Percentiles rank a stretch among this genome's conserved stretches.
phyloP scores from a whole-genome alignment of 192 early-diverging fungal species.

The Haplosporangium gracile region DNA sequence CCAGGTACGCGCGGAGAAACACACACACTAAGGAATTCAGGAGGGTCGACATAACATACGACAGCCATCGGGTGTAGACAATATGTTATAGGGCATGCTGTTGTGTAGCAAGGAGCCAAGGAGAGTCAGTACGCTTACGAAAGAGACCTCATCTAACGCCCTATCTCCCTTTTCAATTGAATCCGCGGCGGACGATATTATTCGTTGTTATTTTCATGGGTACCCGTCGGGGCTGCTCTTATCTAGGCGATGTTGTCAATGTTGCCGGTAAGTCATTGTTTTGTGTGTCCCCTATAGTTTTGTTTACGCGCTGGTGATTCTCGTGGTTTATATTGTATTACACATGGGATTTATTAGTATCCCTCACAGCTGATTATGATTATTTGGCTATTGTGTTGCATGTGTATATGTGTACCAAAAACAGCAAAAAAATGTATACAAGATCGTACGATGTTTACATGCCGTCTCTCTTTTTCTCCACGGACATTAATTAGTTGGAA shows the following conservation, averaged over 20 bases:
- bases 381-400: not conserved
- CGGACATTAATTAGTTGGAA: slow-evolving; percentile 24
- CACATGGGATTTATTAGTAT: not conserved
- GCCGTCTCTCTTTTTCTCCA: not conserved
- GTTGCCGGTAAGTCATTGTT: slow-evolving; percentile 34
- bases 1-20: slow-evolving; percentile 28
- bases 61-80: not conserved
- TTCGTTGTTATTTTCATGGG: not conserved
- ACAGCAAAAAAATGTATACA: not conserved
- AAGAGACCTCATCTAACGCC: not conserved
- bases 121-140: not conserved
- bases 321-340: not conserved
- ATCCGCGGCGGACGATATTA: not conserved
- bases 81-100: not conserved
- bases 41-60: not conserved
- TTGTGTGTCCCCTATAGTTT: not conserved
- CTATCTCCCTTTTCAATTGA: not conserved
- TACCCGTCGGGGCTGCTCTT: not conserved
- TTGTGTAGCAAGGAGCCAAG: not conserved
- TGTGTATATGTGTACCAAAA: no score
- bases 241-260: slow-evolving; percentile 48
- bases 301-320: not conserved
- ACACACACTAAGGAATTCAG: not conserved
- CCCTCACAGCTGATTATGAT: not conserved
- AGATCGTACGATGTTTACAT: not conserved